Evolutionary conservation across 2,329 filamentous ascomycete genomes (phyloP), one percentile per base, ranked within the genome.

Genomic region (Rugonectria rugulosa): DNA sequence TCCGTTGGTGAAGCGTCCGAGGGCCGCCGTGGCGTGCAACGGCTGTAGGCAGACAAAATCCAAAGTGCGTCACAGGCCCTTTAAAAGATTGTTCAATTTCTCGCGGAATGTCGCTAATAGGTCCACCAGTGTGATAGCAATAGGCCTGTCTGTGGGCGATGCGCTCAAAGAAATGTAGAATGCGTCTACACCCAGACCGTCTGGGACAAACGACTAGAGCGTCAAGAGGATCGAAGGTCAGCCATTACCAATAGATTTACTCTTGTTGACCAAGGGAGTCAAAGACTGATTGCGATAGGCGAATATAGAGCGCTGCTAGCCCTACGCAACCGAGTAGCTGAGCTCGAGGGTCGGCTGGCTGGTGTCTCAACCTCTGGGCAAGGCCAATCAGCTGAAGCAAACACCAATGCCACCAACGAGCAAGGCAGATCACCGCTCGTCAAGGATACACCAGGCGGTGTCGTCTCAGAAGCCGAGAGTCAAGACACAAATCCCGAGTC

Each of bases 161-260:
- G 64, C 37, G 42, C 37, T 1, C 48, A 46, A 19, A 50, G 50
- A 23, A 54, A 47, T 27, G 34, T 58, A 40, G 50, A 53, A 6
- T 67, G 64, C 36, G 53, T 62, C 32, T 67, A 66, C 27, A 59
- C 62, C 17, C 54, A 62, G 38, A 61, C 56, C 19, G 61, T 57
- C 9, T 62, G 57, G 23, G 64, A 67, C 49, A 66, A 64, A 49
- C 63, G 64, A 26, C 59, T 67, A 47, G 57, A 65, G 21, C 63
- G 64, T 3, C 61, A 63, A 26, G 60, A 60, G 27, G 63, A 66
- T 32, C 54, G 62, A 12, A 61, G 50, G 61, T 65, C 38, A 49
- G 56, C 15, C n/a, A 34, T 2, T 10, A 6, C 12, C 14, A 19
- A 5, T 14, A 19, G 17, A 19, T 11, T 2, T 6, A 19, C 8